Percentiles rank a stretch among this genome's conserved stretches.
These are phyloP conservation scores for Trichophyton verrucosum DNA, from an alignment of 2,329 filamentous ascomycete genomes.

Conservation along the genomic window DNA sequence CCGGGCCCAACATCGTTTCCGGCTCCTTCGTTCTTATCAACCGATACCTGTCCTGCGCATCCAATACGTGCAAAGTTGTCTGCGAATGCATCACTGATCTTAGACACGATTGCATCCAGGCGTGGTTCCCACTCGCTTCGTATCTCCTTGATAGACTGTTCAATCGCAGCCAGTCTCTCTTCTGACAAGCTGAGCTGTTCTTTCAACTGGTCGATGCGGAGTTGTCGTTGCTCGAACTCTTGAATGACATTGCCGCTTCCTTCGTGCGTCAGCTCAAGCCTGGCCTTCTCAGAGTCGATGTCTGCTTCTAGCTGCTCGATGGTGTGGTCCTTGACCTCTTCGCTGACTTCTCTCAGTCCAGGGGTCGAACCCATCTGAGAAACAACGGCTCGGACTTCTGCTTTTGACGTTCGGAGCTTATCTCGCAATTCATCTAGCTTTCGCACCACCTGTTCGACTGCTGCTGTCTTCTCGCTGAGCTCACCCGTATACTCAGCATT, in stretches of 20 bases:
- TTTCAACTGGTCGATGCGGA: slow-evolving; percentile 55
- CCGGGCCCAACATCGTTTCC: slow-evolving; percentile 11
- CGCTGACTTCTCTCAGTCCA: slow-evolving; percentile 2
- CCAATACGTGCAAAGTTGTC: slow-evolving; percentile 91
- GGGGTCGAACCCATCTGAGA: slow-evolving; percentile 16
- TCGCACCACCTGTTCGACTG: slow-evolving; percentile 22
- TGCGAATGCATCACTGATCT: slow-evolving; percentile 82
- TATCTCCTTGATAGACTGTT: slow-evolving; percentile 50
- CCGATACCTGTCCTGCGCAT: slow-evolving; percentile 77
- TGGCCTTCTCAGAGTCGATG: slow-evolving; percentile 59
- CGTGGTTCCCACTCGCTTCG: slow-evolving; percentile 69
- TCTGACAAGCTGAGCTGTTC: slow-evolving; percentile 46
- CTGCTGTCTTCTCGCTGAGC: slow-evolving; percentile 22
- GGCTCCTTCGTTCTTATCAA: slow-evolving; percentile 51
- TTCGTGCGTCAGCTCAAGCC: slow-evolving; percentile 67
- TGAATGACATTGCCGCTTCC: slow-evolving; percentile 63
- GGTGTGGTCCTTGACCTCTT: slow-evolving; percentile 33
- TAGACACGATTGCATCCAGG: slow-evolving; percentile 61
- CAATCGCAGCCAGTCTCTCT: slow-evolving; percentile 43
- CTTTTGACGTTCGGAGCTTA: slow-evolving; percentile 13
- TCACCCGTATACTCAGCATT: slow-evolving; percentile 47
- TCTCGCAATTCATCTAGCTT: not conserved
- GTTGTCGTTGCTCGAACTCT: slow-evolving; percentile 62
- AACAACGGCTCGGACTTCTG: slow-evolving; percentile 10
- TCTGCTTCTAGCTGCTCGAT: slow-evolving; percentile 57